Evolutionary conservation across 441 rosid species (phyloP).

Genomic region (Manihot esculenta): DNA sequence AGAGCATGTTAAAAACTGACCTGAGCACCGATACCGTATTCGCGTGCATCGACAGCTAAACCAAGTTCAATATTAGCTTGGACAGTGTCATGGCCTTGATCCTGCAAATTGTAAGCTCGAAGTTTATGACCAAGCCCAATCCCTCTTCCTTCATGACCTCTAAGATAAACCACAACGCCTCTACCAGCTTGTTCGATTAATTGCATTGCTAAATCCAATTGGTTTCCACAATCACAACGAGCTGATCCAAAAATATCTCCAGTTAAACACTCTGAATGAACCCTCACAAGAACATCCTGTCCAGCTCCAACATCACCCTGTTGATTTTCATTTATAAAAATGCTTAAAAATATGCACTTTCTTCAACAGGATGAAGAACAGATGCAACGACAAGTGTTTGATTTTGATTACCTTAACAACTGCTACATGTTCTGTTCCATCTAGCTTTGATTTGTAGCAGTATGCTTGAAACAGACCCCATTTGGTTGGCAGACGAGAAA

Average conservation of each 20-base stretch:
- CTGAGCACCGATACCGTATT: slow-evolving; percentile 91
- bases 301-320: slow-evolving; percentile 75
- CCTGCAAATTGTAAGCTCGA: slow-evolving; percentile 80
- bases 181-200: slow-evolving; percentile 62
- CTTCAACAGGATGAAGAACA: too few relatives aligned
- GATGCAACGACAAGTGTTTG: too few relatives aligned
- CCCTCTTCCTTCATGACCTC: slow-evolving; percentile 96
- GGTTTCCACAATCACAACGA: slow-evolving; percentile 83
- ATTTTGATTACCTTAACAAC: slow-evolving; percentile 53
- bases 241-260: slow-evolving; percentile 85
- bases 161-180: slow-evolving; percentile 75
- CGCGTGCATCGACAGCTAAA: slow-evolving; percentile 73
- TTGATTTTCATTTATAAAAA: slow-evolving; percentile 18
- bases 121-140: slow-evolving; percentile 90
- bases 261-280: slow-evolving; percentile 84
- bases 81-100: slow-evolving; percentile 83
- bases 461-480: slow-evolving; percentile 76
- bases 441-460: slow-evolving; percentile 69
- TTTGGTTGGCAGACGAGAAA: slow-evolving; percentile 71
- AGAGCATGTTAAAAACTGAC: slow-evolving; percentile 32
- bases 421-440: slow-evolving; percentile 77
- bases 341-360: too few relatives aligned
- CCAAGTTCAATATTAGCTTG: slow-evolving; percentile 90
- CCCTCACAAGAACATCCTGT: slow-evolving; percentile 75
- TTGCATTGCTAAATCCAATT: slow-evolving; percentile 73